Conservation (phyloP, 202 grass and related monocot species). For the Panicum hallii region DNA sequence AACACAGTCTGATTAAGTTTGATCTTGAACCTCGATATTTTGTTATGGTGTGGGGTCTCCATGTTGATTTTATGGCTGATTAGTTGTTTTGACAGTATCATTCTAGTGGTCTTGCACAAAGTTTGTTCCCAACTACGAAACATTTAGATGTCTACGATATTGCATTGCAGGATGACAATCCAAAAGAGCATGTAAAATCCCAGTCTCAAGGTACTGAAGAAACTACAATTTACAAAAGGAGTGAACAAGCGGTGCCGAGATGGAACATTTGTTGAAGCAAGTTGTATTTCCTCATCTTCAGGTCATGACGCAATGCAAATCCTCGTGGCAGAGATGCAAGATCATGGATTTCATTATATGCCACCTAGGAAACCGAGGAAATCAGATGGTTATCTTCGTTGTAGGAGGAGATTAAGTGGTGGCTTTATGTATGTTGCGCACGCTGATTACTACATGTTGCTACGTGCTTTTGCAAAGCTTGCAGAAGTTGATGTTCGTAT, state of each 20-base stretch:
- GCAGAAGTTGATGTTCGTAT: conserved; percentile 71
- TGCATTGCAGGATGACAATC: conserved; percentile 45
- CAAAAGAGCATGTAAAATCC: conserved; percentile 17
- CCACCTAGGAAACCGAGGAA: conserved; percentile 48
- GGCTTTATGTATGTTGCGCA: conserved; percentile 67
- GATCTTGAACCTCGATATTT: conserved; percentile 3
- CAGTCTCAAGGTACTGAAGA: conserved; percentile 23
- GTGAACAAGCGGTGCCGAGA: conserved; percentile 46
- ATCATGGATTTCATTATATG: conserved; percentile 67
- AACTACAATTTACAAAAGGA: conserved; percentile 26
- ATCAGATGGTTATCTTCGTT: conserved; percentile 70
- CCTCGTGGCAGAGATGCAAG: conserved; percentile 76
- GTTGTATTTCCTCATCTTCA: conserved; percentile 34
- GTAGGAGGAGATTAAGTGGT: conserved; percentile 48
- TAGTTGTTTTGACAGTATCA: neutral
- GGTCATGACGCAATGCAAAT: conserved; percentile 48
- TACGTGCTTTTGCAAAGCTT: conserved; percentile 77
- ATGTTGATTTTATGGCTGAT: conserved; percentile 26
- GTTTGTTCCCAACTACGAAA: neutral
- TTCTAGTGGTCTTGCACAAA: conserved; percentile 18
- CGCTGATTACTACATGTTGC: conserved; percentile 91
- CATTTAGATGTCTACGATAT: neutral
- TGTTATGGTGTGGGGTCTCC: neutral
- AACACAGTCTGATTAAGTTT: neutral
- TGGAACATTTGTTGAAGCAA: conserved; percentile 34